Percentiles rank a stretch among this genome's conserved stretches.
Evolutionary conservation across 2,329 filamentous ascomycete species (phyloP).

Genomic region (Sarocladium oryzae): DNA sequence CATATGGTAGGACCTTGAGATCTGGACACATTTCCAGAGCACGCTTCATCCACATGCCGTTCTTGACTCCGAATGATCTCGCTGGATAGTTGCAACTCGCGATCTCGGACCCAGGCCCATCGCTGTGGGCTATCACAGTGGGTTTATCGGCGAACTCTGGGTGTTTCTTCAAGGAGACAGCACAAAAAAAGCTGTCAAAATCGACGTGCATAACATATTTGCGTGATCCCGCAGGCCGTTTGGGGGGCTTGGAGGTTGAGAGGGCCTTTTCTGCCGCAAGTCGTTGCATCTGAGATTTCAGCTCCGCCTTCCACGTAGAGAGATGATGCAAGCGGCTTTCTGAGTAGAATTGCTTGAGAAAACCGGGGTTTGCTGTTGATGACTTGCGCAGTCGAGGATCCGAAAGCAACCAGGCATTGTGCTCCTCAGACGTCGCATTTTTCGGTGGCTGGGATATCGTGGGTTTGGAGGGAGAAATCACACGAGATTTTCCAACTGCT

Average conservation of each 20-base stretch:
- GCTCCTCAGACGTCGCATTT: conserved; percentile 83
- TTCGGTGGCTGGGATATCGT: conserved; percentile 27
- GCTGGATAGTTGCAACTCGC: conserved; percentile 96
- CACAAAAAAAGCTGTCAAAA: conserved; percentile 97
- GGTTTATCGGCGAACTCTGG: conserved; percentile 75
- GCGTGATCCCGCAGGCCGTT: conserved; percentile 48
- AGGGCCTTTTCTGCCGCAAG: conserved; percentile 63
- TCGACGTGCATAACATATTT: conserved; percentile 92
- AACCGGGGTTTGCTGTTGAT: conserved; percentile 86
- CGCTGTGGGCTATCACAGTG: conserved; percentile 81
- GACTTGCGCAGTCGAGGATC: conserved; percentile 84
- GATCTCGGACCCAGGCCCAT: conserved; percentile 83
- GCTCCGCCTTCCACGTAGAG: conserved; percentile 91
- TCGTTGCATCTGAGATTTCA: conserved; percentile 83
- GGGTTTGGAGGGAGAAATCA: conserved; percentile 7
- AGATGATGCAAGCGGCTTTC: conserved; percentile 93
- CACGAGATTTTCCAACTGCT: neutral
- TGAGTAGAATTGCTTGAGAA: conserved; percentile 89
- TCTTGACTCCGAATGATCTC: conserved; percentile 78
- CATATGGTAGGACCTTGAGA: conserved; percentile 86
- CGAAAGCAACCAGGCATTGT: conserved; percentile 77
- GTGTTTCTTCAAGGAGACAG: conserved; percentile 73
- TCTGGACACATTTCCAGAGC: conserved; percentile 78
- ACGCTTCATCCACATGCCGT: conserved; percentile 99
- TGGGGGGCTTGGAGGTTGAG: conserved; percentile 41